phyloP scores from a whole-genome alignment of 2,329 filamentous ascomycete species.

The Leptographium lundbergii region DNA sequence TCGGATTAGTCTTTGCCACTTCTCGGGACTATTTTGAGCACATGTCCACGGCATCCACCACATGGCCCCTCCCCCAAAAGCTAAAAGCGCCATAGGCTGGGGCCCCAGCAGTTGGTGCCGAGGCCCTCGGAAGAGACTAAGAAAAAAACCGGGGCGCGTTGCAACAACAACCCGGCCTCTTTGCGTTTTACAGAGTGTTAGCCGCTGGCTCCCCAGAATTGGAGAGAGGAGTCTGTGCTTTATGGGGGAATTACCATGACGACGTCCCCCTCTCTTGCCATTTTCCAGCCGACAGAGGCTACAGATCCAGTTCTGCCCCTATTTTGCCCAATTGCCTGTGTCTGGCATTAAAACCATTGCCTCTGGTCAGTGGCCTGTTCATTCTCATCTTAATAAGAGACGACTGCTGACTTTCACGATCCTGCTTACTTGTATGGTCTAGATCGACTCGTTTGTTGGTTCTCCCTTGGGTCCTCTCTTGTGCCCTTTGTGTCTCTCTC shows the following conservation, averaged over 20 bases:
- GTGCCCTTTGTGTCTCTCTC: constrained; percentile 4
- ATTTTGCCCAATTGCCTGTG: background rate
- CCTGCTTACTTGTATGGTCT: background rate
- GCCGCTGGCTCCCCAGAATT: background rate
- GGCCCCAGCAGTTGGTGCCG: constrained; percentile 4
- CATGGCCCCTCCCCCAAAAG: background rate
- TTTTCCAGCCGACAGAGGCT: background rate
- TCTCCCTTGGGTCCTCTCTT: constrained; percentile 3
- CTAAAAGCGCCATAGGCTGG: background rate
- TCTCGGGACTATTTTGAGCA: background rate
- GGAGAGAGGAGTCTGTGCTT: background rate
- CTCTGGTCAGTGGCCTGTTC: background rate
- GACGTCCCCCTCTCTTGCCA: background rate
- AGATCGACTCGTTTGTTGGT: background rate
- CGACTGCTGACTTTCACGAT: background rate
- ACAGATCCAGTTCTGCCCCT: background rate
- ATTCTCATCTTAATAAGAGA: background rate
- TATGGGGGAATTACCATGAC: background rate
- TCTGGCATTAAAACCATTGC: background rate
- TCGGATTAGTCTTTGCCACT: background rate
- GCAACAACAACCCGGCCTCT: background rate
- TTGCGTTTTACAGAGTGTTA: too few species aligned
- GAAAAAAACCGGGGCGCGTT: background rate
- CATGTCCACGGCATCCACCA: background rate
- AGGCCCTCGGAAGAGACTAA: constrained; percentile 10